These are phyloP conservation scores for Quercus dentata DNA, from an alignment of 306 rosid species.

Conservation along the genomic window DNA sequence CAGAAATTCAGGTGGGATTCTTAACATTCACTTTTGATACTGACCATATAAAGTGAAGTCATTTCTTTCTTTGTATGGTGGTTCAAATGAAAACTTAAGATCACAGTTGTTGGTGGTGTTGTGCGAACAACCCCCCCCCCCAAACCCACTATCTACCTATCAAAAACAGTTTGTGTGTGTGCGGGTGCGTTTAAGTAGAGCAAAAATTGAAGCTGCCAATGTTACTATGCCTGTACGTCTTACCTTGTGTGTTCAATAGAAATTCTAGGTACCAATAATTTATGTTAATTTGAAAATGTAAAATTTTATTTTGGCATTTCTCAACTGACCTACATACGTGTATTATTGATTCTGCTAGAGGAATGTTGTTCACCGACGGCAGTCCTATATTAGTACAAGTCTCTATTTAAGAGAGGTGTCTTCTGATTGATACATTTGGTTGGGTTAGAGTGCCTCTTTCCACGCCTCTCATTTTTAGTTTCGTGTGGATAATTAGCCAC, in stretches of 20 bases:
- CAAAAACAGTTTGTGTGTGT: too few species aligned
- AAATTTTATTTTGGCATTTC: background rate
- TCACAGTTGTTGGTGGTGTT: too few species aligned
- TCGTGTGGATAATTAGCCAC: background rate
- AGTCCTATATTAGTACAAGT: background rate
- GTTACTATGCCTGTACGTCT: background rate
- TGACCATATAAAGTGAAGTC: background rate
- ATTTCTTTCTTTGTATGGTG: background rate
- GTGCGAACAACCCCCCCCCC: too few species aligned
- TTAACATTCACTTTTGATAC: slow-evolving; percentile 2
- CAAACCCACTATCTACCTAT: too few species aligned
- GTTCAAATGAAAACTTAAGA: slow-evolving; percentile 1
- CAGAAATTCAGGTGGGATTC: slow-evolving; percentile 80
- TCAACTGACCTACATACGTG: slow-evolving; percentile 3
- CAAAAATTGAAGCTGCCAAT: background rate
- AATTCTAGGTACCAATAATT: background rate
- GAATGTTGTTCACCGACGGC: background rate
- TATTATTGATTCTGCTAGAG: slow-evolving; percentile 14
- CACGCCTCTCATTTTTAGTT: slow-evolving; percentile 10
- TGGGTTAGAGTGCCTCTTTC: background rate
- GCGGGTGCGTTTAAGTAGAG: background rate
- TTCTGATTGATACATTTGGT: slow-evolving; percentile 8
- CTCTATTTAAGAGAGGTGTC: background rate
- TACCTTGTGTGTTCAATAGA: background rate
- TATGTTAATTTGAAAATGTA: slow-evolving; percentile 5